Conservation (phyloP, 1,139 yeast genomes). For the Saccharomycopsis hybrid region DNA sequence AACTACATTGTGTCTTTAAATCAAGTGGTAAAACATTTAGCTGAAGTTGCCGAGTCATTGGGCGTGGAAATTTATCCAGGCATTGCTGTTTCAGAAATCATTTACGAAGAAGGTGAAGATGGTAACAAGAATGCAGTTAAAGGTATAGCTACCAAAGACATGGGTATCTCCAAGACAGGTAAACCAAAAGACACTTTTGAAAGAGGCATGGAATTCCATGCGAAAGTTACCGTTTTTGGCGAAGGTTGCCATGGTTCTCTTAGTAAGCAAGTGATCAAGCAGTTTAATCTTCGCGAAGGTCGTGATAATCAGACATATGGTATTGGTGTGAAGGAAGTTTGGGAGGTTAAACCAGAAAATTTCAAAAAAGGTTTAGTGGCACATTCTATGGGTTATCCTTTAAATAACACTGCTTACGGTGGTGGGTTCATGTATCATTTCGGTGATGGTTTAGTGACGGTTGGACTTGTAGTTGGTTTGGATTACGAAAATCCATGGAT, state of each 20-base stretch:
- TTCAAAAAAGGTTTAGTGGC: slow-evolving; percentile 78
- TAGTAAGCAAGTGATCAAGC: slow-evolving; percentile 65
- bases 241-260: slow-evolving; percentile 98
- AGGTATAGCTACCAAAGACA: slow-evolving; percentile 92
- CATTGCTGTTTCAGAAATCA: slow-evolving; percentile 77
- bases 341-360: slow-evolving; percentile 89
- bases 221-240: slow-evolving; percentile 79
- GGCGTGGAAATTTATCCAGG: slow-evolving; percentile 95
- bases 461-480: slow-evolving; percentile 86
- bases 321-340: slow-evolving; percentile 88
- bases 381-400: slow-evolving; percentile 88
- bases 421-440: slow-evolving; percentile 98
- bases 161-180: slow-evolving; percentile 75
- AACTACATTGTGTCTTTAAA: slow-evolving; percentile 83
- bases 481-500: slow-evolving; percentile 92
- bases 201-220: slow-evolving; percentile 94
- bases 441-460: slow-evolving; percentile 84
- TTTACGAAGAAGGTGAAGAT: slow-evolving; percentile 44
- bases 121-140: slow-evolving; percentile 40
- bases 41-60: slow-evolving; percentile 84
- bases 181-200: slow-evolving; percentile 72
- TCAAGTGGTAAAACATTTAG: slow-evolving; percentile 72
- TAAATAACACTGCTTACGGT: slow-evolving; percentile 69
- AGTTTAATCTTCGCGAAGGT: slow-evolving; percentile 60
- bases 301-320: slow-evolving; percentile 87